Evolutionary conservation across 2,329 filamentous ascomycete species (phyloP).

Genomic region (Beauveria bassiana): DNA sequence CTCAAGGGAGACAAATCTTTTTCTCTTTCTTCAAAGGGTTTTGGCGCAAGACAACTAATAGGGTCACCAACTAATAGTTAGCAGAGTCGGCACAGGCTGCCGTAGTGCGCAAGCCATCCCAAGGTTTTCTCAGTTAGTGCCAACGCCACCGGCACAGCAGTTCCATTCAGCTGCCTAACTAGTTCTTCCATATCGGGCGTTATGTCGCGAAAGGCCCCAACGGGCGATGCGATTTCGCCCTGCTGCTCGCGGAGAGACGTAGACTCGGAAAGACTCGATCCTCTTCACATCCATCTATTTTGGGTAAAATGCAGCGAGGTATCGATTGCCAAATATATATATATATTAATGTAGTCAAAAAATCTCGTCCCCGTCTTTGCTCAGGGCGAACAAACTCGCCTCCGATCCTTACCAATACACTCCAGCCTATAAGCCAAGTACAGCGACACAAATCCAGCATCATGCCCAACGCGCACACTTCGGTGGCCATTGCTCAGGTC

Average conservation of each 20-base stretch:
- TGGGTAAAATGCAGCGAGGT: conserved; percentile 1
- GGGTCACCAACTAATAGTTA: too few species aligned
- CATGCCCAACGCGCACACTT: conserved; percentile 17
- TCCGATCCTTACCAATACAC: too few species aligned
- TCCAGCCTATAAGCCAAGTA: too few species aligned
- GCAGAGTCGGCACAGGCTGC: too few species aligned
- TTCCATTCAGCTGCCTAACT: not conserved
- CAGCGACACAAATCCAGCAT: not conserved
- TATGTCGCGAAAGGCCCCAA: conserved; percentile 1
- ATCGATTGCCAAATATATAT: not conserved
- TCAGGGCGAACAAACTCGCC: not conserved
- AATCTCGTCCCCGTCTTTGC: not conserved
- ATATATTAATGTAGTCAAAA: not conserved
- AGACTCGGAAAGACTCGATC: not conserved
- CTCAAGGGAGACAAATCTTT: too few species aligned
- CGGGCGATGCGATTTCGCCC: not conserved
- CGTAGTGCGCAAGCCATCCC: too few species aligned
- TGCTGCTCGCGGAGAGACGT: not conserved
- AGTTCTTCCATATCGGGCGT: conserved; percentile 5
- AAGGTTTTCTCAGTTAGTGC: not conserved
- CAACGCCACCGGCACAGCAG: not conserved
- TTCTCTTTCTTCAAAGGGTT: too few species aligned
- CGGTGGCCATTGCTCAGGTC: conserved; percentile 19
- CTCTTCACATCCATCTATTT: not conserved
- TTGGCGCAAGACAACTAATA: too few species aligned